Evolutionary conservation across 1,284 basidiomycete genomes (phyloP).

Genomic region (Sporisorium sorghi): DNA sequence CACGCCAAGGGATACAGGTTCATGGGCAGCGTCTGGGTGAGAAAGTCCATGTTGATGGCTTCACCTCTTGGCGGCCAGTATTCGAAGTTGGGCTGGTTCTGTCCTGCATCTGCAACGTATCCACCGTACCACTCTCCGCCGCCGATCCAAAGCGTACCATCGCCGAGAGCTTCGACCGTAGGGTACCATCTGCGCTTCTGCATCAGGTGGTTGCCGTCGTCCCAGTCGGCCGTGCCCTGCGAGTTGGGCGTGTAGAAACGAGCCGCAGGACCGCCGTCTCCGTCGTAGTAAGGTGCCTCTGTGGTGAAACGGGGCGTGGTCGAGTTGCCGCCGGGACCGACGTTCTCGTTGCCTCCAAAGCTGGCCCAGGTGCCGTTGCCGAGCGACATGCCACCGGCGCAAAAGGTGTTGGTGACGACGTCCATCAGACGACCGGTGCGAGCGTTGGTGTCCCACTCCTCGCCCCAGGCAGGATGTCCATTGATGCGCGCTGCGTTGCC

Average conservation of each 20-base stretch:
- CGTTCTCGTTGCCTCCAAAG: slow-evolving; percentile 67
- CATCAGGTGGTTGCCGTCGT: slow-evolving; percentile 41
- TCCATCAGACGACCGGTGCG: slow-evolving; percentile 58
- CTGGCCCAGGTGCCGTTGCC: slow-evolving; percentile 68
- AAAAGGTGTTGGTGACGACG: slow-evolving; percentile 69
- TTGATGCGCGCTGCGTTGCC: slow-evolving; percentile 59
- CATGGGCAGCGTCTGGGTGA: slow-evolving; percentile 41
- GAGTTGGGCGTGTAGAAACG: slow-evolving; percentile 44
- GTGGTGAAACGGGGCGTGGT: slow-evolving; percentile 36
- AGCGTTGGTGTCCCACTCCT: slow-evolving; percentile 48
- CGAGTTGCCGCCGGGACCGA: slow-evolving; percentile 56
- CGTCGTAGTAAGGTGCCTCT: slow-evolving; percentile 36
- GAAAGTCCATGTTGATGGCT: slow-evolving; percentile 44
- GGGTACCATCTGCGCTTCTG: slow-evolving; percentile 45
- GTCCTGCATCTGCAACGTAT: slow-evolving; percentile 31
- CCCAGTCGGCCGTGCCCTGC: slow-evolving; percentile 23
- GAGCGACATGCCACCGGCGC: slow-evolving; percentile 65
- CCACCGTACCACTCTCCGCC: slow-evolving; percentile 47
- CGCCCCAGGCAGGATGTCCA: slow-evolving; percentile 56
- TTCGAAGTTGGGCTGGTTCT: slow-evolving; percentile 51
- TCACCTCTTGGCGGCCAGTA: slow-evolving; percentile 43
- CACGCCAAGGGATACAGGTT: slow-evolving; percentile 62
- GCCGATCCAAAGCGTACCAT: slow-evolving; percentile 41
- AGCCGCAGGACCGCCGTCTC: slow-evolving; percentile 43
- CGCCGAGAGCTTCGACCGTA: slow-evolving; percentile 45